Percentiles rank a stretch among this genome's conserved stretches.
phyloP scores from a whole-genome alignment of 257 asterid species.

The Nicotiana tomentosiformis region DNA sequence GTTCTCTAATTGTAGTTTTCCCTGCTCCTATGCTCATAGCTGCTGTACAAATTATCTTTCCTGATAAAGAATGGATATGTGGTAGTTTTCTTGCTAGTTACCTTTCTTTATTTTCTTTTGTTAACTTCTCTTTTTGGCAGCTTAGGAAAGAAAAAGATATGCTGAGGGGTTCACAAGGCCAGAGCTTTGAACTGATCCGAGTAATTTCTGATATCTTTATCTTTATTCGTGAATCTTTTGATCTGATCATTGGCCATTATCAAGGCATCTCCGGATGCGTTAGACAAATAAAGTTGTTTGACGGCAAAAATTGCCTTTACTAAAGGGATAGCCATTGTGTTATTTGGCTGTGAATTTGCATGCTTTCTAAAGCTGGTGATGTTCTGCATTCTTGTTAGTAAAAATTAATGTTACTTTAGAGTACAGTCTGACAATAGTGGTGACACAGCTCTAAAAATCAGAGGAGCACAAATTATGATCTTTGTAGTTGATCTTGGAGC shows the following conservation, averaged over 20 bases:
- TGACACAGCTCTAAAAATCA: neutral
- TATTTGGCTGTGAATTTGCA: neutral
- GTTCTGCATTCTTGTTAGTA: neutral
- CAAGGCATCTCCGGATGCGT: neutral
- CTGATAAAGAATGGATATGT: neutral
- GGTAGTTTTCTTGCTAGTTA: neutral
- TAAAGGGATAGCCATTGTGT: neutral
- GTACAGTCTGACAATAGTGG: neutral
- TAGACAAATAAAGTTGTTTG: neutral
- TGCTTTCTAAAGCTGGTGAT: neutral
- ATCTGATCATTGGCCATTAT: neutral
- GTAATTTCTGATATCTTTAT: conserved; percentile 30
- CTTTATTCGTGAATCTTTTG: neutral
- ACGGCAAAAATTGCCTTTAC: neutral
- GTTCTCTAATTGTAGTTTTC: neutral
- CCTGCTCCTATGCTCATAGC: neutral
- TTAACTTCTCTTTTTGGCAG: conserved; percentile 31
- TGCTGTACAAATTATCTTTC: neutral
- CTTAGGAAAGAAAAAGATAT: conserved; percentile 64
- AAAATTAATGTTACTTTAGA: neutral
- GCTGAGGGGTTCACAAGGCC: conserved; percentile 59
- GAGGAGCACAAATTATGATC: neutral
- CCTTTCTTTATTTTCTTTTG: conserved; percentile 1
- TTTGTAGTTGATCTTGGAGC: neutral
- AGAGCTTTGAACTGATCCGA: conserved; percentile 69